Conservation (phyloP, 345 rosid species). For the Moringa oleifera region DNA sequence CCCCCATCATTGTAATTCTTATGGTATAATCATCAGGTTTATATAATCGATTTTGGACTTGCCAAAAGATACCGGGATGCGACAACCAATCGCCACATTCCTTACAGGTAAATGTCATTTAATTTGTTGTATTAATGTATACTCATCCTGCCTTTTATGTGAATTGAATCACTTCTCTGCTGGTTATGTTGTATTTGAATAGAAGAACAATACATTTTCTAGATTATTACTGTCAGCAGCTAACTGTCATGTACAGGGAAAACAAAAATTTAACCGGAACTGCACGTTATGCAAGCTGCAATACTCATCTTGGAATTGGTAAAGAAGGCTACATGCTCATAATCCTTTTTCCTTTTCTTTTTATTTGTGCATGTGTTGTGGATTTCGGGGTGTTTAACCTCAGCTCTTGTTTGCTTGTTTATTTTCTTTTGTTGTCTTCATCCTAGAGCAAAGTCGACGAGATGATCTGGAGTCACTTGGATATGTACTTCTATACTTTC, state of each 20-base stretch:
- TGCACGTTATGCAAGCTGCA: conserved; percentile 96
- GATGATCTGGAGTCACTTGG: conserved; percentile 83
- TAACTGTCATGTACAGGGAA: conserved; percentile 49
- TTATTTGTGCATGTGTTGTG: too few relatives aligned
- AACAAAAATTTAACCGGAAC: conserved; percentile 95
- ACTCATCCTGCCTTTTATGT: neutral
- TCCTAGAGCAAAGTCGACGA: conserved; percentile 71
- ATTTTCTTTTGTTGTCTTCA: conserved; percentile 2
- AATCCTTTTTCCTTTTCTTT: neutral
- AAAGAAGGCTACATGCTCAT: conserved; percentile 13
- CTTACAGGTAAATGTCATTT: conserved; percentile 50
- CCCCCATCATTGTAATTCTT: neutral
- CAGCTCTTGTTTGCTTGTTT: conserved; percentile 1
- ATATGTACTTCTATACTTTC: conserved; percentile 66
- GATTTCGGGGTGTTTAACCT: too few relatives aligned
- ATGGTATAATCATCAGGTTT: conserved; percentile 44
- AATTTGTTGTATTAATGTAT: neutral
- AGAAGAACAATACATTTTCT: neutral
- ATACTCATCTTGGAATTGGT: conserved; percentile 99
- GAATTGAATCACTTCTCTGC: neutral
- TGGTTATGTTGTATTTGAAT: neutral
- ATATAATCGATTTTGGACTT: conserved; percentile 86
- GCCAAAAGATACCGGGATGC: conserved; percentile 82
- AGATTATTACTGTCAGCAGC: neutral
- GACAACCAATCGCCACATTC: conserved; percentile 75